These are phyloP conservation scores for Phaeophleospora eucalypticola DNA, from an alignment of 2,329 filamentous ascomycete species.

Conservation along the genomic window DNA sequence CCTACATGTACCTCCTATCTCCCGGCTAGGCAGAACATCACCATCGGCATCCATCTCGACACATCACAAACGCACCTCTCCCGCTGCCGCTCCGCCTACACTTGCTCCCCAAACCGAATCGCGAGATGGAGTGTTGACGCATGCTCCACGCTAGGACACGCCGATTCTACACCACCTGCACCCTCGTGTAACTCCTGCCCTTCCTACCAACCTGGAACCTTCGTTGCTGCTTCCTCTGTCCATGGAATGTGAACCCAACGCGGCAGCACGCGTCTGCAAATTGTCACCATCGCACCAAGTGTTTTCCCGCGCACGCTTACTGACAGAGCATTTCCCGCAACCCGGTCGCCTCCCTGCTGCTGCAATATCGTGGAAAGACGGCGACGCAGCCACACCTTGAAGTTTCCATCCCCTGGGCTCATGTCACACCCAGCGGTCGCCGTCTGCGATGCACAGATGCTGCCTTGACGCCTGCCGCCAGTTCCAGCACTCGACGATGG, in stretches of 20 bases:
- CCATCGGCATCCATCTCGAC: too few relatives aligned
- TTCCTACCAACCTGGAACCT: too few relatives aligned
- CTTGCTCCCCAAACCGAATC: not conserved
- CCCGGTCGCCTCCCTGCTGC: slow-evolving; percentile 25
- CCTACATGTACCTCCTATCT: too few relatives aligned
- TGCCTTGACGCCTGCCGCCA: slow-evolving; percentile 12
- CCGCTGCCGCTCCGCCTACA: too few relatives aligned
- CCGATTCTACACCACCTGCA: slow-evolving; percentile 11
- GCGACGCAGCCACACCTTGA: slow-evolving; percentile 32
- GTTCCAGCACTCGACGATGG: slow-evolving; percentile 5
- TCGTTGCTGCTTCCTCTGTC: slow-evolving; percentile 8
- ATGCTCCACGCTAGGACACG: slow-evolving; percentile 16
- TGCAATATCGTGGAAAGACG: slow-evolving; percentile 21
- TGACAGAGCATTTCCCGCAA: slow-evolving; percentile 23
- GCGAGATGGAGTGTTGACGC: not conserved
- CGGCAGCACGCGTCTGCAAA: slow-evolving; percentile 13
- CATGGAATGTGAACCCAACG: slow-evolving; percentile 12
- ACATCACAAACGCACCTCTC: too few relatives aligned
- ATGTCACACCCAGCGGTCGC: too few relatives aligned
- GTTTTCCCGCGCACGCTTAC: slow-evolving; percentile 24
- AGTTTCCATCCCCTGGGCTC: too few relatives aligned
- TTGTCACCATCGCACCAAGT: slow-evolving; percentile 20
- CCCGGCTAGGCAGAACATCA: too few relatives aligned
- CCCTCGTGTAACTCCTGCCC: slow-evolving; percentile 14
- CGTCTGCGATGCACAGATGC: slow-evolving; percentile 11